Percentiles rank a stretch among this genome's conserved stretches.
Conservation (phyloP, 2,329 filamentous ascomycete species). For the Sporothrix pallida region DNA sequence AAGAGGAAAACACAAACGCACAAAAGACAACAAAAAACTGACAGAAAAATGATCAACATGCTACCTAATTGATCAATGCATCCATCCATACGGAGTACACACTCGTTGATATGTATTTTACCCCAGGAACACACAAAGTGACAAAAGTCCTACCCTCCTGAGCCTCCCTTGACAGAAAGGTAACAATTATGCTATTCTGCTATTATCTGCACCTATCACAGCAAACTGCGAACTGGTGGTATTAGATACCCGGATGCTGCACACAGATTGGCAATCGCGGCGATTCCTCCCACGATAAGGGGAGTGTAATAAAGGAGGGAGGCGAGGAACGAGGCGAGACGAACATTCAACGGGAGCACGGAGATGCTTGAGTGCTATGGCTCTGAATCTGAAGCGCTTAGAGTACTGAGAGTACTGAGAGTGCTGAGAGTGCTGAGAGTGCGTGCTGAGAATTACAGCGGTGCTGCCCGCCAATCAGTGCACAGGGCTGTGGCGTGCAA, state of each 20-base stretch:
- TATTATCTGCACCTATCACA: slow-evolving; percentile 6
- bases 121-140: not conserved
- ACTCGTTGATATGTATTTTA: not conserved
- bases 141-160: not conserved
- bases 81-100: not conserved
- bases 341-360: not conserved
- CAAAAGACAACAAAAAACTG: not conserved
- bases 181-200: not conserved
- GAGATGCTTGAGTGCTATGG: not conserved
- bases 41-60: not conserved
- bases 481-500: slow-evolving; percentile 21
- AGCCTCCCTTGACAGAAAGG: not conserved
- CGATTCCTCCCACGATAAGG: not conserved
- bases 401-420: not conserved
- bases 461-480: slow-evolving; percentile 13
- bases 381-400: not conserved
- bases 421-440: not conserved
- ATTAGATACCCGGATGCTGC: slow-evolving; percentile 1
- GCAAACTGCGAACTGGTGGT: not conserved
- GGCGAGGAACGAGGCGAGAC: slow-evolving; percentile 1
- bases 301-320: slow-evolving; percentile 7
- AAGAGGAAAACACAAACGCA: not conserved
- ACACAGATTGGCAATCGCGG: slow-evolving; percentile 17
- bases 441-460: slow-evolving; percentile 9
- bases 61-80: not conserved